phyloP scores from a whole-genome alignment of 371 early-diverging fungal genomes.

The Lichtheimia ramosa region DNA sequence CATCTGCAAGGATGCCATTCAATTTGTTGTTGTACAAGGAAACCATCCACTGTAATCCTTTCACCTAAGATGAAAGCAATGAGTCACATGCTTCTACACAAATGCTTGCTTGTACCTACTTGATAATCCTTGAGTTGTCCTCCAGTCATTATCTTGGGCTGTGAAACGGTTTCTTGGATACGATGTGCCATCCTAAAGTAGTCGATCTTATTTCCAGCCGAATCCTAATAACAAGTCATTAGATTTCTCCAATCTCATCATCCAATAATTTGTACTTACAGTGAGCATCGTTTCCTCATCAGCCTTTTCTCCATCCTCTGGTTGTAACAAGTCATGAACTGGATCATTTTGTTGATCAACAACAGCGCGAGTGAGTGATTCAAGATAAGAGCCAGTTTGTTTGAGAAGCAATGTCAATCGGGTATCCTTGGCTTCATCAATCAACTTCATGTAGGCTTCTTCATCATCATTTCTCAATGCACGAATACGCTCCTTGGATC shows the following conservation, averaged over 20 bases:
- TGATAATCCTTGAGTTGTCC: slow-evolving; percentile 98
- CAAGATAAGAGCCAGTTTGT: slow-evolving; percentile 88
- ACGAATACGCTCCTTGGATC: slow-evolving; percentile 91
- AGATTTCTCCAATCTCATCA: background rate
- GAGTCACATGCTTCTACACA: background rate
- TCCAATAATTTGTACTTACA: slow-evolving; percentile 21
- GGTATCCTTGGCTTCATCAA: slow-evolving; percentile 94
- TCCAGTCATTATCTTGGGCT: slow-evolving; percentile 84
- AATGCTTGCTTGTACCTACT: slow-evolving; percentile 12
- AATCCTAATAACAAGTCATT: slow-evolving; percentile 13
- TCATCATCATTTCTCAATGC: slow-evolving; percentile 95
- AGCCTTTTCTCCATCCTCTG: slow-evolving; percentile 9
- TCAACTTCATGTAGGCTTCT: slow-evolving; percentile 91
- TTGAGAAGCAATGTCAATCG: slow-evolving; percentile 87
- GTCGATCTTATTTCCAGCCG: slow-evolving; percentile 62
- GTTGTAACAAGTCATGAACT: slow-evolving; percentile 1
- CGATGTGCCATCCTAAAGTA: slow-evolving; percentile 90
- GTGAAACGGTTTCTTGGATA: slow-evolving; percentile 77
- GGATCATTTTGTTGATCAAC: slow-evolving; percentile 69
- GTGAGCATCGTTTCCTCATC: slow-evolving; percentile 51
- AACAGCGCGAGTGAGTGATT: slow-evolving; percentile 77
- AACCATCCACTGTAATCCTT: slow-evolving; percentile 98
- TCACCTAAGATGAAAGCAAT: slow-evolving; percentile 47
- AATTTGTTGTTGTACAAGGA: slow-evolving; percentile 94
- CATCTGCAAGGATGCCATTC: slow-evolving; percentile 98